Conservation (phyloP, 2,329 filamentous ascomycete genomes). For the Xylariaceae sp. region DNA sequence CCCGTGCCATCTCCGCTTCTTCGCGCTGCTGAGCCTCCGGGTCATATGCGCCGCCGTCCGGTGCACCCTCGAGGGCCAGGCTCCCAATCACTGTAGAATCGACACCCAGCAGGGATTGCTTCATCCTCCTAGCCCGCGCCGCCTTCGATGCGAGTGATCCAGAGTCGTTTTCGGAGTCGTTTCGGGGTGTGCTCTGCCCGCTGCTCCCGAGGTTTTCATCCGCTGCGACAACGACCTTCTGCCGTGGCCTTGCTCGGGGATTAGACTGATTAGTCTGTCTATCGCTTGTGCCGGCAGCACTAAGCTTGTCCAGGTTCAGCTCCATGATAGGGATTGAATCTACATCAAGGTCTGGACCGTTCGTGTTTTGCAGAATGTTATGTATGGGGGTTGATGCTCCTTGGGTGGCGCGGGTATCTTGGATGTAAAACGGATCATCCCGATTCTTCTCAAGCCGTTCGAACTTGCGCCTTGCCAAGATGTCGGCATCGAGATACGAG, state of each 20-base stretch:
- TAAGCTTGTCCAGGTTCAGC: constrained; percentile 64
- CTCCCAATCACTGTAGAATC: constrained; percentile 77
- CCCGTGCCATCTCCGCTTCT: constrained; percentile 82
- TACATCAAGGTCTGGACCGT: constrained; percentile 77
- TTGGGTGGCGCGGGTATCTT: constrained; percentile 45
- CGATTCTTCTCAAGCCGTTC: constrained; percentile 77
- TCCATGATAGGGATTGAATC: constrained; percentile 96
- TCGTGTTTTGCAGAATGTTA: constrained; percentile 65
- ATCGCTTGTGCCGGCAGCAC: constrained; percentile 26
- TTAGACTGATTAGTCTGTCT: constrained; percentile 25
- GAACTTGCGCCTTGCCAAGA: constrained; percentile 65
- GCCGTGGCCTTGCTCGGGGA: constrained; percentile 40
- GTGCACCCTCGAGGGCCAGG: constrained; percentile 60
- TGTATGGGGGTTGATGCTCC: constrained; percentile 72
- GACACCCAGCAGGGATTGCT: constrained; percentile 68
- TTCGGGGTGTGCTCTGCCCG: constrained; percentile 43
- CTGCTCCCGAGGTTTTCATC: constrained; percentile 65
- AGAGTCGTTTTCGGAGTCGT: constrained; percentile 51
- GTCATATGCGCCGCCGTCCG: constrained; percentile 39
- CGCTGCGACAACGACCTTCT: constrained; percentile 61
- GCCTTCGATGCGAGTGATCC: constrained; percentile 41
- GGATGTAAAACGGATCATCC: constrained; percentile 95
- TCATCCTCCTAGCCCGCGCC: constrained; percentile 44
- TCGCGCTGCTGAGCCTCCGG: constrained; percentile 66
- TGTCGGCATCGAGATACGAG: constrained; percentile 65